Evolutionary conservation across 1,284 basidiomycete genomes (phyloP).

Genomic region (Porodaedalea pini): DNA sequence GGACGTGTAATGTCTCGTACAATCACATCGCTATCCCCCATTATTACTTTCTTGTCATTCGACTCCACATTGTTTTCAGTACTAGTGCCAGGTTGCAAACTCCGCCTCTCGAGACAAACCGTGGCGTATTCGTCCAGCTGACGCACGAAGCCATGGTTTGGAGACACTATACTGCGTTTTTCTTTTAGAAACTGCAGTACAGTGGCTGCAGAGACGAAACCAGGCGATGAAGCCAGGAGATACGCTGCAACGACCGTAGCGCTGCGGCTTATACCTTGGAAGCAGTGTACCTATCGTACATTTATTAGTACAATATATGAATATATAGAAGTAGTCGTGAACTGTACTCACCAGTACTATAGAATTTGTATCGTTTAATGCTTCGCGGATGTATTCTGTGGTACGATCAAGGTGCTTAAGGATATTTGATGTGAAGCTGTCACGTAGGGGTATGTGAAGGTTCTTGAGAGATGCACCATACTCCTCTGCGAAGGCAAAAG

Average conservation of each 20-base stretch:
- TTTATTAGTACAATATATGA: neutral
- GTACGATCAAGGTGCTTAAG: constrained; percentile 34
- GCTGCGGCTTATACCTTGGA: constrained; percentile 77
- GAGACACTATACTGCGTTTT: constrained; percentile 33
- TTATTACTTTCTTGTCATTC: neutral
- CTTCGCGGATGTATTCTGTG: constrained; percentile 37
- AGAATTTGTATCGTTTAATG: constrained; percentile 41
- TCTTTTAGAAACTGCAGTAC: constrained; percentile 32
- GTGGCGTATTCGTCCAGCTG: constrained; percentile 35
- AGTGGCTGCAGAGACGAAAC: constrained; percentile 30
- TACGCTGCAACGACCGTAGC: constrained; percentile 83
- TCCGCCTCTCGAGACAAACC: constrained; percentile 21
- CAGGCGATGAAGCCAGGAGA: constrained; percentile 38
- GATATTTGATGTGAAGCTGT: constrained; percentile 31
- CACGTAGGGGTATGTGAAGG: constrained; percentile 35
- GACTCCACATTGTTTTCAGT: neutral
- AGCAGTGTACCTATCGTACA: constrained; percentile 77
- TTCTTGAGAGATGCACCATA: constrained; percentile 27
- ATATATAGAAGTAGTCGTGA: neutral
- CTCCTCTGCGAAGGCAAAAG: constrained; percentile 30
- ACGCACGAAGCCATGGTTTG: constrained; percentile 36
- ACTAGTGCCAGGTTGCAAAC: too few relatives aligned
- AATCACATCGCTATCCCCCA: neutral
- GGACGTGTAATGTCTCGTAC: constrained; percentile 4
- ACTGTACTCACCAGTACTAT: constrained; percentile 53